Evolutionary conservation across 768 basidiomycete species (phyloP), one percentile per base, ranked within the genome.

Genomic region (Kwoniella shandongensis): DNA sequence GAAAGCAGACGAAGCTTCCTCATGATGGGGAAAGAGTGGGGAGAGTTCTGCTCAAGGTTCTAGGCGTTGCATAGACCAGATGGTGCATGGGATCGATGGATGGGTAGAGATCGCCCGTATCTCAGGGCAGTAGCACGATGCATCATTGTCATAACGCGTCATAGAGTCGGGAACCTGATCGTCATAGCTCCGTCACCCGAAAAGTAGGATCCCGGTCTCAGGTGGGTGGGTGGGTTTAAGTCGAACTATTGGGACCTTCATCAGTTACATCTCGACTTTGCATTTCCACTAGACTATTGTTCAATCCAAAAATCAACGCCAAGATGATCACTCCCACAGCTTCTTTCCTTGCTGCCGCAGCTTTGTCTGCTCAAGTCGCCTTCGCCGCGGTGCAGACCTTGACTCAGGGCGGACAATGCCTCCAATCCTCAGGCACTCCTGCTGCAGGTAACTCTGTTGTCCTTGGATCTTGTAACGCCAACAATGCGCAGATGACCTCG

Each of bases 21-120:
- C 69, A 70, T 32, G 63, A 67, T 25, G 69, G 69, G 1, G 53
- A 59, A 18, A 51, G 54, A 30, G 49, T 70, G 10, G 65, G 69
- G 7, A 44, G 40, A 36, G 53, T 65, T 4, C 25, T 70, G 30
- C 56, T 70, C 3, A 57, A 54, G 20, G 63, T 70, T 8, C 30
- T 70, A 36, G 69, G 69, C 0, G 56, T 70, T 8, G 61, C 56
- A 23, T 62, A 58, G 44, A 38, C n/a, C n/a, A n/a, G n/a, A n/a
- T n/a, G n/a, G n/a, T n/a, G n/a, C n/a, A n/a, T n/a, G n/a, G n/a
- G n/a, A n/a, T n/a, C n/a, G n/a, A n/a, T n/a, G n/a, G n/a, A n/a
- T n/a, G n/a, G n/a, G n/a, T n/a, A n/a, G n/a, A n/a, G n/a, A n/a
- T n/a, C n/a, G n/a, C n/a, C n/a, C n/a, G n/a, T n/a, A n/a, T n/a